Base-by-base conservation (phyloP, 176 grass and related monocot species). In the Triticum monococcum region DNA sequence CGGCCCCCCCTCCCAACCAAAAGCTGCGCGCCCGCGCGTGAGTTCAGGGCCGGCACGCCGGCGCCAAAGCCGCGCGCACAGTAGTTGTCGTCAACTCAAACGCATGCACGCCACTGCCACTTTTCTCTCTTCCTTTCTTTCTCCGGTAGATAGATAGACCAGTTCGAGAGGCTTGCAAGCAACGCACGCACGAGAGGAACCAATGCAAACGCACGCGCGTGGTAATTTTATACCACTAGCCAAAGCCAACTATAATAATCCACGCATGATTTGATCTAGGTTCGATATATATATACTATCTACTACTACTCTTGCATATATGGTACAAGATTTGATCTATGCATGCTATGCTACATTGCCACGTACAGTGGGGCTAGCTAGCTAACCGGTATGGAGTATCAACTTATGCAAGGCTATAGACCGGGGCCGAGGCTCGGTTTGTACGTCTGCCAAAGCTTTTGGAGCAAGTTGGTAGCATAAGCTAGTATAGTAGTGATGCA, bases 271-370 rank as follows among this genome's bases (percentile, higher is more conserved):
- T 36, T 23, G 30, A 36, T 78, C 50, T 78, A 77, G 73, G 31
- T 60, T 81, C 16, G 8, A 56, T 13, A 31, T 84, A 16, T 11
- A 56, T 13, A 31, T 84, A 16, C 18, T 2, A 25, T 75, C 59
- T 64, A 76, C 41, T 48, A 64, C 23, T 23, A 5, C 24, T 30
- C 72, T 50, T 63, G 25, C 45, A 11, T 64, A 41, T 64, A 65
- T 65, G 36, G 28, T 30, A 30, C 2, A 64, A 76, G 82, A 84
- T 84, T 84, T 84, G 26, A 76, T 84, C 40, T 84, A 59, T 22
- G 54, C 54, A 22, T 59, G 17, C 54, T 22, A 75, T 48, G 82
- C 67, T 72, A 80, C 23, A 43, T 14, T 20, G 38, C 72, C 71
- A 74, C 71, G 71, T 30, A 75, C 43, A 75, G 43, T 50, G 7